Evolutionary conservation across 225 moss, liverwort and hornwort species (phyloP).

Genomic region (Physcomitrium patens): DNA sequence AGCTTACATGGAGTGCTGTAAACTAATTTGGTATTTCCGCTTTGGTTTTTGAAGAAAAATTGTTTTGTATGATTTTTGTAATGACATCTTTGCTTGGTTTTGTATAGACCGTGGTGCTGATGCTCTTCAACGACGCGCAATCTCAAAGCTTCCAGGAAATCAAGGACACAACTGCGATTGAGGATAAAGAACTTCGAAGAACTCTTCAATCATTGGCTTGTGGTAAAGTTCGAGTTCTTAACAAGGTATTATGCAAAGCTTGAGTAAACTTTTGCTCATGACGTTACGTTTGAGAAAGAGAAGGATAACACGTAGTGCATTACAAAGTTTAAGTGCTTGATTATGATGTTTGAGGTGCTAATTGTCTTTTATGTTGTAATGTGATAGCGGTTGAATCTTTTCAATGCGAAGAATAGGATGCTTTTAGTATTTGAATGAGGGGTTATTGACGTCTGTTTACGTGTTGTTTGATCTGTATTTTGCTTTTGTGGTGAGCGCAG

Average conservation of each 20-base stretch:
- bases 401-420: not conserved
- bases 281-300: not conserved
- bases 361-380: not conserved
- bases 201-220: constrained; percentile 93
- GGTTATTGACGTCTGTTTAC: constrained; percentile 5
- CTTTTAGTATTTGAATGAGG: not conserved
- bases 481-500: constrained; percentile 42
- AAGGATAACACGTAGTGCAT: not conserved
- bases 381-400: not conserved
- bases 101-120: constrained; percentile 87
- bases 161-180: constrained; percentile 85
- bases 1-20: not conserved
- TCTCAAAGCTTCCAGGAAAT: constrained; percentile 90
- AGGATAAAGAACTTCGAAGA: constrained; percentile 92
- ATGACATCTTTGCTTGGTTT: constrained; percentile 13
- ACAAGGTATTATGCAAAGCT: constrained; percentile 54
- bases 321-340: not conserved
- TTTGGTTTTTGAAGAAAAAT: not conserved
- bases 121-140: constrained; percentile 95
- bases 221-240: constrained; percentile 86
- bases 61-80: constrained; percentile 4
- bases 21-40: not conserved
- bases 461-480: constrained; percentile 2
- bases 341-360: not conserved
- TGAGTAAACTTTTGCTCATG: not conserved